phyloP scores from a whole-genome alignment of 2,329 filamentous ascomycete species.

The Seiridium cupressi region DNA sequence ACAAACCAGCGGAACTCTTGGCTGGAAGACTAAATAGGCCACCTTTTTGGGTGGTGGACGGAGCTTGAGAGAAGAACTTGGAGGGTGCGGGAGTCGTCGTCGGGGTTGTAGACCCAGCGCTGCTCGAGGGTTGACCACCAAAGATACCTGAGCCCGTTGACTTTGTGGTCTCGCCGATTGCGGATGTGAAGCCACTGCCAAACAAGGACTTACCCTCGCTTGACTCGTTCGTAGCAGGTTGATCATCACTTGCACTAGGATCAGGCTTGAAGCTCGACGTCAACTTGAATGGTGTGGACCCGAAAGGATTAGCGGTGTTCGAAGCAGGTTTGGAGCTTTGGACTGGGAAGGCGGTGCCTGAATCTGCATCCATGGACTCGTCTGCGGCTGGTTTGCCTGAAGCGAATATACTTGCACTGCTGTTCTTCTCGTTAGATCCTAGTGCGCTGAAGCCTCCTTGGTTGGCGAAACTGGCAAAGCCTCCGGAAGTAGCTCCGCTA shows the following conservation, averaged over 20 bases:
- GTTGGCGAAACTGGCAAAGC: constrained; percentile 47
- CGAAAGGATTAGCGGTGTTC: constrained; percentile 34
- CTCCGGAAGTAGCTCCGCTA: constrained; percentile 14
- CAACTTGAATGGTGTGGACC: constrained; percentile 62
- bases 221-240: constrained; percentile 44
- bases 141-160: constrained; percentile 30
- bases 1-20: constrained; percentile 16
- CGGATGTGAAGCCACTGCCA: constrained; percentile 58
- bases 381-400: constrained; percentile 33
- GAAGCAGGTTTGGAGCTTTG: constrained; percentile 26
- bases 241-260: constrained; percentile 57
- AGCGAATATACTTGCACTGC: constrained; percentile 36
- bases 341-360: constrained; percentile 33
- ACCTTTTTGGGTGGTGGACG: constrained; percentile 28
- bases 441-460: constrained; percentile 56
- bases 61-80: constrained; percentile 39
- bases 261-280: constrained; percentile 67
- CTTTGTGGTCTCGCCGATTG: constrained; percentile 48
- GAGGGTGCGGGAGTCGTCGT: constrained; percentile 50
- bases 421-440: constrained; percentile 28
- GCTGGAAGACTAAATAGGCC: constrained; percentile 34
- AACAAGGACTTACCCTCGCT: constrained; percentile 53
- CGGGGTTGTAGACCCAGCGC: constrained; percentile 43
- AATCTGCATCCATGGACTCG: constrained; percentile 31
- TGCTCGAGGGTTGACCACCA: constrained; percentile 14